phyloP scores from a whole-genome alignment of 352 stramenopile genomes.

The Phytopythium helicoides region DNA sequence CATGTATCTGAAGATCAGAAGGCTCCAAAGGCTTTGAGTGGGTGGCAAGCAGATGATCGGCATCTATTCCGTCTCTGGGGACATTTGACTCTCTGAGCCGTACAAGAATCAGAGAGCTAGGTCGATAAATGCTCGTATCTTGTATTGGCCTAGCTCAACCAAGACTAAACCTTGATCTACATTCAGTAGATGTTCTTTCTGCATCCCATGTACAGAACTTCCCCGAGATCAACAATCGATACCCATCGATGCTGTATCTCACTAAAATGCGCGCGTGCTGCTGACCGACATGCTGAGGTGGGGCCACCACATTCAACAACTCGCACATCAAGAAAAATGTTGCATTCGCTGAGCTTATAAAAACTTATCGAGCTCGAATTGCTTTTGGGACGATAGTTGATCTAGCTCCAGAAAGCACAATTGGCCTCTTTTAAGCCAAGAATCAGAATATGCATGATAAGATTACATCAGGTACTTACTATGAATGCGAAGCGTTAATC shows the following conservation, averaged over 20 bases:
- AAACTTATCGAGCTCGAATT: neutral
- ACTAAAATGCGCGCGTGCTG: neutral
- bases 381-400: neutral
- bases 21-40: conserved; percentile 20
- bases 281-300: neutral
- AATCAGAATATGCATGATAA: no score
- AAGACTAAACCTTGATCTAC: neutral
- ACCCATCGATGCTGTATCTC: neutral
- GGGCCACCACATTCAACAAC: neutral
- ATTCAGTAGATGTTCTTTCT: neutral
- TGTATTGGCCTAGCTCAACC: neutral
- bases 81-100: neutral
- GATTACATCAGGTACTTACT: no score
- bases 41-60: conserved; percentile 7
- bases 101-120: neutral
- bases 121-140: neutral
- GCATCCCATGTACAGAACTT: neutral
- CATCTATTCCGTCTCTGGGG: neutral
- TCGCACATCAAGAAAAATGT: neutral
- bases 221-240: neutral
- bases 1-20: conserved; percentile 22
- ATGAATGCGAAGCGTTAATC: no score
- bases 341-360: neutral
- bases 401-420: neutral
- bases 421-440: no score